A percentile compares a stretch with the other conserved stretches of the same genome.
These are phyloP conservation scores for Tricholoma sp. DNA, from an alignment of 768 basidiomycete species.

Conservation along the genomic window DNA sequence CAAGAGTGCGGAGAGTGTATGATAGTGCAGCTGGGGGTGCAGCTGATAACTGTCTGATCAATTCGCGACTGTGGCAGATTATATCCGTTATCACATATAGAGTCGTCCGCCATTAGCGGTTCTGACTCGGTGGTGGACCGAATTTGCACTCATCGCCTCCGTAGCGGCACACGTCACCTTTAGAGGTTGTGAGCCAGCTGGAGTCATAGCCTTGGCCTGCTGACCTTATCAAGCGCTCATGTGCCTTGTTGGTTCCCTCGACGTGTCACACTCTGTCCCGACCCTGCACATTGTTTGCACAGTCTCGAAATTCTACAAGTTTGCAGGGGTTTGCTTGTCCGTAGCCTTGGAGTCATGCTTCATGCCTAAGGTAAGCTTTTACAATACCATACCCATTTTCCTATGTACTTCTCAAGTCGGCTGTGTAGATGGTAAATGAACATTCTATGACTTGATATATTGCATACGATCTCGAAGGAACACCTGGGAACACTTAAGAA, in stretches of 20 bases:
- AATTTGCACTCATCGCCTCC: conserved; percentile 9
- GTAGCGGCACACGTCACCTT: conserved; percentile 2
- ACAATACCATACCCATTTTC: too few species aligned
- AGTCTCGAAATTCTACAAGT: too few species aligned
- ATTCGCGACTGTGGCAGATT: not conserved
- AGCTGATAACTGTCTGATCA: not conserved
- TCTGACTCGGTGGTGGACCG: not conserved
- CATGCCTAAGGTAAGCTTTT: too few species aligned
- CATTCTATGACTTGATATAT: too few species aligned
- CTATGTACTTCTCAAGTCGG: not conserved
- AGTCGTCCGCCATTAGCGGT: not conserved
- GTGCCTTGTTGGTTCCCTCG: too few species aligned
- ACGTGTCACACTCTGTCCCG: too few species aligned
- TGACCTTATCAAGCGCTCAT: not conserved
- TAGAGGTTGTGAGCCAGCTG: not conserved
- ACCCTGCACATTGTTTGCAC: too few species aligned
- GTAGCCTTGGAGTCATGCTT: too few species aligned
- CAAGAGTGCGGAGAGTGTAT: not conserved
- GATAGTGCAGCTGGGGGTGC: not conserved
- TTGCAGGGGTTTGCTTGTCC: too few species aligned
- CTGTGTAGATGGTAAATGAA: too few species aligned
- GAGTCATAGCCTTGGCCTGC: not conserved
- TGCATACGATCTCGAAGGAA: too few species aligned
- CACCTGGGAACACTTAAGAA: too few species aligned
- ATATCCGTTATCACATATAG: conserved; percentile 5